Percentiles rank a stretch among this genome's conserved stretches.
phyloP scores from a whole-genome alignment of 495 filamentous ascomycete genomes.

The Lophiostoma macrostomum region DNA sequence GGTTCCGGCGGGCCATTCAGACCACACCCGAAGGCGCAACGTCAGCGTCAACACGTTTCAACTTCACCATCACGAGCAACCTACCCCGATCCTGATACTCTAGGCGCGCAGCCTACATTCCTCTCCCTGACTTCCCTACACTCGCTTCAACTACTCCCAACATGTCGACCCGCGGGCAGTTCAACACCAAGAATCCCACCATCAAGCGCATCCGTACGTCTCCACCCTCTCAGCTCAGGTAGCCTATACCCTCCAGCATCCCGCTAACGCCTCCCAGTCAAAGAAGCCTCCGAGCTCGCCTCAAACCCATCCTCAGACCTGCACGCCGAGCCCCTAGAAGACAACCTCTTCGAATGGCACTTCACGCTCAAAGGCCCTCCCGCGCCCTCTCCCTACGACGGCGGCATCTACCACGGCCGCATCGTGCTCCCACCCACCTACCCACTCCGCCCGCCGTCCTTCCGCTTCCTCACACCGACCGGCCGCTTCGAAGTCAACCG shows the following conservation, averaged over 20 bases:
- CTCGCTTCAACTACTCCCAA: conserved; percentile 10
- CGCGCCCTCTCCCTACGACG: conserved; percentile 68
- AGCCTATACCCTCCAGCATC: conserved; percentile 43
- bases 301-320: conserved; percentile 74
- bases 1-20: conserved; percentile 14
- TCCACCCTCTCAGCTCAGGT: conserved; percentile 22
- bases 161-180: conserved; percentile 47
- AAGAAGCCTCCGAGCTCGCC: conserved; percentile 83
- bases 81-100: not conserved
- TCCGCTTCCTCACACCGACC: conserved; percentile 89
- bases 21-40: conserved; percentile 11
- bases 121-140: not conserved
- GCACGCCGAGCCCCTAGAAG: conserved; percentile 74
- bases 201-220: conserved; percentile 69
- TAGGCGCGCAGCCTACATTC: not conserved
- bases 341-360: conserved; percentile 98
- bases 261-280: conserved; percentile 50
- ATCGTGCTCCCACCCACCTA: conserved; percentile 87
- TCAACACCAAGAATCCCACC: conserved; percentile 76
- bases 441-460: conserved; percentile 82
- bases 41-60: conserved; percentile 13
- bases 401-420: conserved; percentile 90
- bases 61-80: not conserved
- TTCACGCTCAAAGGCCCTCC: conserved; percentile 95
- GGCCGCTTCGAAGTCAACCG: conserved; percentile 95